Percentiles rank a stretch among this genome's conserved stretches.
Evolutionary conservation across 352 stramenopile genomes (phyloP).

Genomic region (Phytophthora cactorum): DNA sequence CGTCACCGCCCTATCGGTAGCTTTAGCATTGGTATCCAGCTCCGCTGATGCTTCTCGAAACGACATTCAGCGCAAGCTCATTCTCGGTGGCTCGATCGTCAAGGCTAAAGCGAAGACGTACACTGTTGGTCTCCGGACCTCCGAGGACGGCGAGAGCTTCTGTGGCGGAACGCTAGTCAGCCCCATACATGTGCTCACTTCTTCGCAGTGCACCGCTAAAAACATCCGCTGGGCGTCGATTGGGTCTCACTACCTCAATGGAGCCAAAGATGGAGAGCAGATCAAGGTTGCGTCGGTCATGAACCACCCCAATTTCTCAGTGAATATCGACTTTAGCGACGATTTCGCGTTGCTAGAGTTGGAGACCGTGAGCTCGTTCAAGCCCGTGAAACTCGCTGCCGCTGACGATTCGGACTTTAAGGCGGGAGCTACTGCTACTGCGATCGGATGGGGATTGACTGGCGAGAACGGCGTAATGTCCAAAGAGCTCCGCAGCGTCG

Average conservation of each 20-base stretch:
- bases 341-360: constrained; percentile 17
- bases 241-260: constrained; percentile 4
- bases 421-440: not conserved
- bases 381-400: constrained; percentile 9
- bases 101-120: constrained; percentile 10
- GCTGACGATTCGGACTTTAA: constrained; percentile 18
- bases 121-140: constrained; percentile 7
- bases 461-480: constrained; percentile 9
- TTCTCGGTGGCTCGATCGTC: constrained; percentile 11
- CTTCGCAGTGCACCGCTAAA: not conserved
- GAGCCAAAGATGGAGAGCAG: constrained; percentile 8
- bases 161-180: constrained; percentile 13
- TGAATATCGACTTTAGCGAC: constrained; percentile 4
- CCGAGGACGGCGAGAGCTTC: constrained; percentile 6
- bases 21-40: not conserved
- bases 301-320: constrained; percentile 14
- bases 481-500: constrained; percentile 13
- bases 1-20: not conserved
- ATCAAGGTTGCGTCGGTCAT: constrained; percentile 13
- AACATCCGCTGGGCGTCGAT: constrained; percentile 14
- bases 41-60: not conserved
- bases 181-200: constrained; percentile 9
- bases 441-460: constrained; percentile 11
- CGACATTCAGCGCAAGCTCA: constrained; percentile 13
- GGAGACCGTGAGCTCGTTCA: not conserved